Conservation (phyloP, 148 eudicot species). For the Bassia scoparia region DNA sequence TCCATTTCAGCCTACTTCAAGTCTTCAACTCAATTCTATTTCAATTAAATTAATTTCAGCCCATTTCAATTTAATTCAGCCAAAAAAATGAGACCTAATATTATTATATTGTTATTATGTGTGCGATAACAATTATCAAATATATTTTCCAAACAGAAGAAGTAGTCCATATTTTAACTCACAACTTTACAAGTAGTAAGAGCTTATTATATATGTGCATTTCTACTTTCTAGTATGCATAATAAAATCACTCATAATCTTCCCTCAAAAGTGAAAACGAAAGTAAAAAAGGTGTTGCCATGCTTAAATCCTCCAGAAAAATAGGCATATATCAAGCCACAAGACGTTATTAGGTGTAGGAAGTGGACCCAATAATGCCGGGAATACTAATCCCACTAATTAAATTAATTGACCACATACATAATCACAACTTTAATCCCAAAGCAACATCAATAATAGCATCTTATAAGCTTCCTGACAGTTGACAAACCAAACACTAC, state of each 20-base stretch:
- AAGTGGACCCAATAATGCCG: constrained; percentile 2
- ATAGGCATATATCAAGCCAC: constrained; percentile 18
- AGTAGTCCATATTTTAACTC: too few species aligned
- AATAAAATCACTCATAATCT: neutral
- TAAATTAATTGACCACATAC: neutral
- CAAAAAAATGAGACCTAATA: too few species aligned
- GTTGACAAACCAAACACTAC: neutral
- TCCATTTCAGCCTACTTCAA: too few species aligned
- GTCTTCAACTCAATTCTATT: too few species aligned
- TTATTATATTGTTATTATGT: too few species aligned
- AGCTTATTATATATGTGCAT: too few species aligned
- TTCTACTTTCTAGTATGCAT: too few species aligned
- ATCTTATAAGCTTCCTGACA: neutral
- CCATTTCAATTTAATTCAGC: too few species aligned
- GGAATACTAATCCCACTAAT: neutral
- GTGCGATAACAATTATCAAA: too few species aligned
- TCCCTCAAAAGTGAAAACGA: neutral
- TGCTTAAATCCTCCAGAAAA: neutral
- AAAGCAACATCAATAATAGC: neutral
- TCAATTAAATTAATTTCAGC: too few species aligned
- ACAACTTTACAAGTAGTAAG: too few species aligned
- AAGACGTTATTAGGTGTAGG: constrained; percentile 4
- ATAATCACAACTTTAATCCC: neutral
- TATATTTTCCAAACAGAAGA: too few species aligned
- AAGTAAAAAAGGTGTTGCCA: neutral